Evolutionary conservation across 2,329 filamentous ascomycete genomes (phyloP).

Genomic region (Cephalotrichum gorgonifer): DNA sequence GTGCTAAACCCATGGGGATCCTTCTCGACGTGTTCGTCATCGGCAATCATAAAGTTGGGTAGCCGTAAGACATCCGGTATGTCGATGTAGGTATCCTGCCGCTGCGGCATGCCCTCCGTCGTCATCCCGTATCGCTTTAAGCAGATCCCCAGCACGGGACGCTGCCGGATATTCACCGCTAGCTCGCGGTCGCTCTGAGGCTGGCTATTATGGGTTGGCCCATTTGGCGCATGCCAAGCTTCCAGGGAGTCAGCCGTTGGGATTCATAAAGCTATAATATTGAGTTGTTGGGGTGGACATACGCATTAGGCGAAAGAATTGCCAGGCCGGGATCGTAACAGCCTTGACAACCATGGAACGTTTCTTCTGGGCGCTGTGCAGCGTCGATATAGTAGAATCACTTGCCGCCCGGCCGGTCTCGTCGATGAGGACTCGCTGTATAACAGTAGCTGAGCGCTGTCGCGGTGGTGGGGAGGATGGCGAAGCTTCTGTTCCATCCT

Average conservation of each 20-base stretch:
- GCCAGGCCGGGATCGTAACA: conserved; percentile 92
- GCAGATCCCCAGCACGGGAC: conserved; percentile 85
- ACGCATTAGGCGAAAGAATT: conserved; percentile 92
- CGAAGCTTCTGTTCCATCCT: conserved; percentile 1
- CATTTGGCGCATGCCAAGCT: conserved; percentile 61
- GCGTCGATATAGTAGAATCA: conserved; percentile 16
- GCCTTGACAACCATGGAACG: conserved; percentile 56
- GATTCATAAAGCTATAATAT: not conserved
- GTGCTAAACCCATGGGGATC: conserved; percentile 56
- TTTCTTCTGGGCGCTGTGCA: conserved; percentile 32
- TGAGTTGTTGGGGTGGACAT: conserved; percentile 22
- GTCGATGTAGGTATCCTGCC: conserved; percentile 77
- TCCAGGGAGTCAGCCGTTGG: conserved; percentile 20
- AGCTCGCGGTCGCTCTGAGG: conserved; percentile 65
- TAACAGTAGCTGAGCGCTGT: conserved; percentile 43
- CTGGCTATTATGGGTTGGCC: conserved; percentile 41
- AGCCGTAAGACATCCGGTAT: conserved; percentile 74
- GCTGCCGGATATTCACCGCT: conserved; percentile 74
- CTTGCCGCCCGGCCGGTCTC: conserved; percentile 29
- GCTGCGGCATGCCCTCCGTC: conserved; percentile 54
- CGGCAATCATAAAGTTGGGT: conserved; percentile 76
- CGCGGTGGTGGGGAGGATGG: conserved; percentile 1
- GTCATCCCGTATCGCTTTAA: conserved; percentile 77
- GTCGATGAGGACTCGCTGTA: conserved; percentile 47
- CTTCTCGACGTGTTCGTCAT: conserved; percentile 55